Evolutionary conservation across 1,139 yeast genomes (phyloP), one percentile per base, ranked within the genome.

Genomic region (Suhomyces choctaworum): DNA sequence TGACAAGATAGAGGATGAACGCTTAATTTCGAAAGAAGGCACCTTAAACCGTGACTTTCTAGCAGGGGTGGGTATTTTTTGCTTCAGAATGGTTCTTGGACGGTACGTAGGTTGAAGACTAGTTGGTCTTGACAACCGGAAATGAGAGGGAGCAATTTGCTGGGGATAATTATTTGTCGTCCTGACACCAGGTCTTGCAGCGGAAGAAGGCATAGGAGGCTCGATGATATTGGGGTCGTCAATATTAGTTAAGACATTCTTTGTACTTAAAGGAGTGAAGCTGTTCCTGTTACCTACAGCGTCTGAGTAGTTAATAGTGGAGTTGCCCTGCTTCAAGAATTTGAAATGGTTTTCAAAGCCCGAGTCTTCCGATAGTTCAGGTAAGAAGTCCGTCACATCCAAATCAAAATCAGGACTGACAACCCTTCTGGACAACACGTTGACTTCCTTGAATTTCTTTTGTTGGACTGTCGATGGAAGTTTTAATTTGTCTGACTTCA

Each of bases 351-450:
- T 56, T 25, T 60, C 73, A 45, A 72, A 66, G 1, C 73, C 76
- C n/a, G 76, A 70, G 44, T 69, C 76, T 31, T 66, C 66, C 0
- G 76, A 68, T 27, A 71, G 42, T 41, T 72, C 76, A 3, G 77
- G 76, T 39, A 71, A 59, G 39, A 66, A 69, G 7, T 60, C 67
- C 2, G 71, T 58, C 1, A 65, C 64, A 24, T 68, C 54, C 23
- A 66, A 51, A 25, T 66, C 70, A 42, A 48, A 57, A 5, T 57
- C 63, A 15, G 71, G 66, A 46, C 65, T 66, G 8, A 70, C 70
- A 2, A 70, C 58, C 43, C 69, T 60, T 42, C 73, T 58, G 5
- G 74, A 66, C 48, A 61, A 58, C 2, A 70, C 70, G 48, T 66
- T 66, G n/a, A 68, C 70, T 32, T 70, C 74, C 39, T 60, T 67